These are phyloP conservation scores for Apiosordaria backusii DNA, from an alignment of 495 filamentous ascomycete species.

Conservation along the genomic window DNA sequence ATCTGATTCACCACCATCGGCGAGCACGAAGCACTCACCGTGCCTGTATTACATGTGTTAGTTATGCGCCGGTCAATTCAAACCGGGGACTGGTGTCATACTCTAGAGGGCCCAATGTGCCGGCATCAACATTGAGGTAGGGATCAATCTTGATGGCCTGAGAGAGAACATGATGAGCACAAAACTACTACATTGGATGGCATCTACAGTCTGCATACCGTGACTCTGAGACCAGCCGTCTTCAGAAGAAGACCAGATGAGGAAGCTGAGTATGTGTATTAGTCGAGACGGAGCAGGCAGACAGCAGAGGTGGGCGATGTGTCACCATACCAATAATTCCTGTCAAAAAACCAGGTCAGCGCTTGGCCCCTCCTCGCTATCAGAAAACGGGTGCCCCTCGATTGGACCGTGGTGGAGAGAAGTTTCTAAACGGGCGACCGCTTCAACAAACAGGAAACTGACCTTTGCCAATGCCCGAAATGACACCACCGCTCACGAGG, in stretches of 20 bases:
- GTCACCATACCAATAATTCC: slow-evolving; percentile 9
- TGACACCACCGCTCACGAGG: slow-evolving; percentile 9
- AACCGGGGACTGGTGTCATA: background rate
- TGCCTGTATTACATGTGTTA: slow-evolving; percentile 17
- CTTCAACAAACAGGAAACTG: background rate
- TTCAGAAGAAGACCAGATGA: slow-evolving; percentile 9
- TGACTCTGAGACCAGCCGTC: slow-evolving; percentile 7
- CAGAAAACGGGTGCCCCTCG: background rate
- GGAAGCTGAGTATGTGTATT: slow-evolving; percentile 1
- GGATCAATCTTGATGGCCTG: slow-evolving; percentile 7
- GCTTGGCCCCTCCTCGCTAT: background rate
- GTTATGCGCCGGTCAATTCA: background rate
- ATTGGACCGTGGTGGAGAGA: background rate
- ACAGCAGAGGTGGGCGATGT: background rate
- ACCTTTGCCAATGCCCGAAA: slow-evolving; percentile 9
- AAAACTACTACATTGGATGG: background rate
- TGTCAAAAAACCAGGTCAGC: slow-evolving; percentile 3
- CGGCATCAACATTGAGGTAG: slow-evolving; percentile 5
- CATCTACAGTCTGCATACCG: background rate
- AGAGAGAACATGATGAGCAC: background rate
- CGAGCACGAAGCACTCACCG: slow-evolving; percentile 43
- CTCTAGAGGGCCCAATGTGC: background rate
- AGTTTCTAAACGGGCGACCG: no score
- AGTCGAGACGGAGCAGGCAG: background rate
- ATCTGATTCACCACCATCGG: slow-evolving; percentile 49